Base-by-base conservation (phyloP, 495 filamentous ascomycete genomes). In the Annulohypoxylon nitens region DNA sequence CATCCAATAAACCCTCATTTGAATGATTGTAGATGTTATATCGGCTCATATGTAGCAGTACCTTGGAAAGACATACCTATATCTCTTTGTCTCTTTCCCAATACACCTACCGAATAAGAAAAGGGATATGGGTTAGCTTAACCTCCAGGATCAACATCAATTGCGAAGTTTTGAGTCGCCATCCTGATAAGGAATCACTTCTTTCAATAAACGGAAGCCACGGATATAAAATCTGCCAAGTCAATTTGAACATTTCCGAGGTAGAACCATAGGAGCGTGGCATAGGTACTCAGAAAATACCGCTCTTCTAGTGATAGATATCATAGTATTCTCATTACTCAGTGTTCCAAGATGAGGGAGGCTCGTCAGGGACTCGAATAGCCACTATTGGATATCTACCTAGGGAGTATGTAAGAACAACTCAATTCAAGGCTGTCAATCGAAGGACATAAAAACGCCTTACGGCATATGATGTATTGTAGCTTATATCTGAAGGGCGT, bases 1-100 rank as follows among this genome's bases (percentile, higher is more conserved):
- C 3, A 61, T n/a, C 39, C 61, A 23, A 64, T 67, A 0, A 64
- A 53, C 8, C 74, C 59, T 71, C 67, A 74, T 12, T 55, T 20
- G 1, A 4, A 7, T 47, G 18, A 20, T n/a, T 47, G 43, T 18
- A 47, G n/a, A 47, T 7, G 2, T n/a, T 11, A 30, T 43, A 14
- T 43, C 39, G 12, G 39, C n/a, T n/a, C 37, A 41, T 43, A 43
- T 10, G 39, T 43, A n/a, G 2, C 10, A 41, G 10, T 10, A 41
- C 7, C 3, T 41, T 41, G 12, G 14, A 0, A n/a, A 6, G 30
- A 4, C 3, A 6, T 30, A 30, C 5, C 3, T 30, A 30, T 6
- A 30, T 30, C 30, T 30, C 30, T 30, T 30, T n/a, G 14, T n/a
- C 39, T 4, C 39, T n/a, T 43, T 2, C 14, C 14, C 12, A 43